Percentiles rank a stretch among this genome's conserved stretches.
Conservation (phyloP, 306 rosid genomes). For the Trifolium subterraneum region DNA sequence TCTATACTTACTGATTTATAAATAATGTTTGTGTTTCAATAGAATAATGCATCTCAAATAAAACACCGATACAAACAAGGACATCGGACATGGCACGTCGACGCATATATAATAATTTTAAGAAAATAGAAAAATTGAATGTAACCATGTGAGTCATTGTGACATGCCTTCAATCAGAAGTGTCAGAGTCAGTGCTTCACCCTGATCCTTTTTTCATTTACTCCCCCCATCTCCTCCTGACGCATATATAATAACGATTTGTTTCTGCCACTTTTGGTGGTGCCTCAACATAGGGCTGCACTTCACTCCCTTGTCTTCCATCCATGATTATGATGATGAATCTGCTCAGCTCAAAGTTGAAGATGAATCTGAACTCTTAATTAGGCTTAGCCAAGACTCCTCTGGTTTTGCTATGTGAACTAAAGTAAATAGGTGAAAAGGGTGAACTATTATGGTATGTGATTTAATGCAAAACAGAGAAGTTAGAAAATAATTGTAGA, state of each 20-base stretch:
- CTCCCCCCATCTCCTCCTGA: conserved; percentile 47
- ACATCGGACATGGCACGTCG: not conserved
- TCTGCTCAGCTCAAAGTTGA: conserved; percentile 26
- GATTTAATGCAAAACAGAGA: conserved; percentile 38
- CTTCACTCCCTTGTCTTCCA: conserved; percentile 47
- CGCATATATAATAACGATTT: conserved; percentile 46
- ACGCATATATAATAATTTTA: not conserved
- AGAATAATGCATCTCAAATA: conserved; percentile 7
- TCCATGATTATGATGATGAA: conserved; percentile 32
- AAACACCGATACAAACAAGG: too few species aligned
- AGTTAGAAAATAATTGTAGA: conserved; percentile 14
- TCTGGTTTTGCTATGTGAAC: conserved; percentile 1
- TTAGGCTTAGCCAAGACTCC: conserved; percentile 16
- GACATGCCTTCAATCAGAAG: too few species aligned
- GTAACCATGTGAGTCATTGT: not conserved
- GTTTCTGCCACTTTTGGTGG: conserved; percentile 49
- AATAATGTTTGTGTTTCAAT: conserved; percentile 41
- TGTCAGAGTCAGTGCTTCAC: not conserved
- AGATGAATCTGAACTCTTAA: conserved; percentile 21
- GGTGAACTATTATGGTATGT: conserved; percentile 26
- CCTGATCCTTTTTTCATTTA: conserved; percentile 41
- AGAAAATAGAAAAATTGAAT: too few species aligned
- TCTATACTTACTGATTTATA: conserved; percentile 25
- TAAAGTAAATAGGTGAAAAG: too few species aligned
- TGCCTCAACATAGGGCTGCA: conserved; percentile 51